Evolutionary conservation across 306 rosid genomes (phyloP), one percentile per base, ranked within the genome.

Genomic region (Alnus rubra): DNA sequence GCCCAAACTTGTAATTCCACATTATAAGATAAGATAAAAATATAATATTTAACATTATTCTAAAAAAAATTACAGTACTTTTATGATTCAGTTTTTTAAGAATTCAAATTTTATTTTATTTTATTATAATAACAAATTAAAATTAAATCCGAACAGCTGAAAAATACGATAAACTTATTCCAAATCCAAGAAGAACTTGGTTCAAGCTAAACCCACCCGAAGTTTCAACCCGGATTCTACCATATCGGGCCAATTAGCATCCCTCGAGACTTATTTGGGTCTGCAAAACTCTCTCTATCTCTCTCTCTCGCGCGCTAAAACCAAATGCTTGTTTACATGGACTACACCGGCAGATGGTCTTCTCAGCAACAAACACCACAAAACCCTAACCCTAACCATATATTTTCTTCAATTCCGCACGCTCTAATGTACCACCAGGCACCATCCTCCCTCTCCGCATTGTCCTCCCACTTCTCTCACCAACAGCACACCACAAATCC

Each of bases 401-500:
- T 4, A 50, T 49, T 71, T 35, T 14, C 49, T 62, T 73, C 74
- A 39, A 56, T 18, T 72, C 18, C 76, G n/a, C 64, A 69, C 31
- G 47, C 60, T 16, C 35, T 11, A 51, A 76, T 85, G 84, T 76
- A 82, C 44, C 74, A 77, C 68, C 69, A 49, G 39, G 19, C 82
- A 23, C 72, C 77, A 23, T 47, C 48, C 52, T 59, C 87, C 44
- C 50, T 42, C 48, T 44, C 75, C 73, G 50, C 79, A 78, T n/a
- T 75, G 2, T 55, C 68, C 42, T 74, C 74, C 15, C 65, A 84
- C 78, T 75, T 69, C 54, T 71, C 79, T 39, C 44, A 60, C 37
- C 83, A 51, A 60, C 49, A 82, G 28, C 80, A 37, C 78, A 18
- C 84, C 74, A 59, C 74, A 23, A 69, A 62, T 75, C 82, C 84